Percentiles rank a stretch among this genome's conserved stretches.
Conservation (phyloP, 805 yeast genomes). For the Yamadazyma laniorum region DNA sequence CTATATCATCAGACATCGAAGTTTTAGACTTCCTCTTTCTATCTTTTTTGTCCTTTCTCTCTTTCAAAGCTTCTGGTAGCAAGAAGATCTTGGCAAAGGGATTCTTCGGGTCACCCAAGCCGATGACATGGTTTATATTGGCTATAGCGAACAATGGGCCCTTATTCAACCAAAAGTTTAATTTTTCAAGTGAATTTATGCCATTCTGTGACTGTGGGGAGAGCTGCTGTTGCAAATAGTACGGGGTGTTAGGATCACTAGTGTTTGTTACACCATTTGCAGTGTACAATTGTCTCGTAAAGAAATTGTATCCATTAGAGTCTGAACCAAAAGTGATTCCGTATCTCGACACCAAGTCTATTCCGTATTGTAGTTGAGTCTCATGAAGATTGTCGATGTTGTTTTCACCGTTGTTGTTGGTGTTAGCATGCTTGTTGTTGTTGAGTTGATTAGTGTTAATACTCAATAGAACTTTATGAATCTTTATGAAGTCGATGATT, state of each 20-base stretch:
- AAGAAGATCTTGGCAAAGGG: conserved; percentile 76
- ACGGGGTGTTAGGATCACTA: conserved; percentile 34
- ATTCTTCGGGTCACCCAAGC: conserved; percentile 72
- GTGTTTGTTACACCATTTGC: conserved; percentile 27
- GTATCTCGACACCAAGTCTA: conserved; percentile 61
- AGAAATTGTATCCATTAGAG: conserved; percentile 60
- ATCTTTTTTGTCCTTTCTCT: conserved; percentile 70
- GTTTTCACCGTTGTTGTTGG: conserved; percentile 12
- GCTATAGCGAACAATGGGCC: conserved; percentile 75
- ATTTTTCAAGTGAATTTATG: conserved; percentile 42
- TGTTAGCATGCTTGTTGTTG: conserved; percentile 2
- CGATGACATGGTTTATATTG: conserved; percentile 70
- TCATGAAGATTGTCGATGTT: conserved; percentile 32
- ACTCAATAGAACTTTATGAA: conserved; percentile 64
- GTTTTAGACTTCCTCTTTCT: conserved; percentile 48
- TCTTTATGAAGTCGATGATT: conserved; percentile 60
- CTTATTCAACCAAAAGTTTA: conserved; percentile 74
- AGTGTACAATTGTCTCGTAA: conserved; percentile 43
- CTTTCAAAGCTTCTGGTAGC: conserved; percentile 68
- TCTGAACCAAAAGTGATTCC: conserved; percentile 69
- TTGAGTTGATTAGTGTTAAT: conserved; percentile 34
- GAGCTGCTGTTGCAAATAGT: conserved; percentile 26
- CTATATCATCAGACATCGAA: conserved; percentile 17
- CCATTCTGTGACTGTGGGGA: conserved; percentile 18
- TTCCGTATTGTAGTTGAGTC: conserved; percentile 51